Base-by-base conservation (phyloP, 257 asterid genomes). In the Cruciata laevipes region DNA sequence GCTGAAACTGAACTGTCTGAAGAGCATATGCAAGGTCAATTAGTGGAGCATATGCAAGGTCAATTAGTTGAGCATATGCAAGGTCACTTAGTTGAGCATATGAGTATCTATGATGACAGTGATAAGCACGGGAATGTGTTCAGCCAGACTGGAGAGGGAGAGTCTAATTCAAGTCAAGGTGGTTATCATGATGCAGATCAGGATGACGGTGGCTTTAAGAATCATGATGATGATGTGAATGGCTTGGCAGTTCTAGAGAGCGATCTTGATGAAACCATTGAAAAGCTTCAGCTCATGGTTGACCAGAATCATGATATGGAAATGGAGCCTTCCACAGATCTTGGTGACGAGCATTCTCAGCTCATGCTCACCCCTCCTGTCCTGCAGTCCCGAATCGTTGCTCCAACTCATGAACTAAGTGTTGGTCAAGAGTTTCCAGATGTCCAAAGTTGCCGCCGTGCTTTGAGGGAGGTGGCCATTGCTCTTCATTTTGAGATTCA, bases 361-460 rank as follows among this genome's bases (percentile, higher is more conserved):
- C 67, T 70, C 65, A 66, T 87, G 55, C 57, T 74, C 18, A 75
- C 90, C 18, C 63, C 84, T 21, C 85, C 88, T 24, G 66, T 82
- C 52, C 77, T 80, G 40, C 95, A 84, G 69, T 81, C 83, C 7
- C 84, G 89, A 64, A 73, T 58, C 49, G 78, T 79, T 68, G 73
- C 83, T 33, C 79, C 83, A 3, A 67, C 80, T 4, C 81, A 82
- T 61, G 88, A 85, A 70, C 74, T 88, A 31, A 63, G 42, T 8
- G 95, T 85, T 25, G 95, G 95, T 61, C 90, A 85, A 79, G 92
- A 82, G 69, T 88, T 88, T 71, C 74, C 92, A 33, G 89, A 85
- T 68, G 90, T 81, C 33, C 76, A 82, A 79, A 83, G 89, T 65
- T 85, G 90, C 27, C 88, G 90, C 11, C 81, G 89, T 66, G 95